Evolutionary conservation across 768 basidiomycete genomes (phyloP).

Genomic region (Pulveroboletus sp.): DNA sequence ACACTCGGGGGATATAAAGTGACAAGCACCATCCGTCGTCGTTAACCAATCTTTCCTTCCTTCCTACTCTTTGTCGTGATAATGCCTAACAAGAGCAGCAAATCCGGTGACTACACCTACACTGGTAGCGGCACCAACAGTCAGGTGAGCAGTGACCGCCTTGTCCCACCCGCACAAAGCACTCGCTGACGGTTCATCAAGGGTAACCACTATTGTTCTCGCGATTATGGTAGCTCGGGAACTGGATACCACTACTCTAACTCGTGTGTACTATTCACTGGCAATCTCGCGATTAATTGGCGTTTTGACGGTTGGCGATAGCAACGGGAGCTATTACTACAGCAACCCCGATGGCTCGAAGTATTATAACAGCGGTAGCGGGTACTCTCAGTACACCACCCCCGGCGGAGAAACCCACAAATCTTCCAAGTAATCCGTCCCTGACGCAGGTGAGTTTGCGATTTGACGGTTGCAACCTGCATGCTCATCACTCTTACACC

Average conservation of each 20-base stretch:
- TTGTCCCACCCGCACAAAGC: background rate
- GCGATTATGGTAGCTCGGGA: conserved; percentile 41
- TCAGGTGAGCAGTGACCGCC: conserved; percentile 36
- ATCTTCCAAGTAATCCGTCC: conserved; percentile 26
- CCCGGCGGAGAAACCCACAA: conserved; percentile 35
- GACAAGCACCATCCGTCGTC: rapidly evolving
- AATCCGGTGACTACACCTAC: conserved; percentile 35
- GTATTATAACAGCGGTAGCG: conserved; percentile 52
- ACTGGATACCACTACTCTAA: conserved; percentile 63
- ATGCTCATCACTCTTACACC: background rate
- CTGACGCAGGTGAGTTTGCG: background rate
- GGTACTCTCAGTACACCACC: conserved; percentile 48
- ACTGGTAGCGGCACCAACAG: conserved; percentile 50
- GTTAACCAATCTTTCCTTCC: background rate
- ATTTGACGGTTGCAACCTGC: background rate
- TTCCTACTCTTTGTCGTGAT: background rate
- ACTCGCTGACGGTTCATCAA: conserved; percentile 16
- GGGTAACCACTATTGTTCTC: conserved; percentile 62
- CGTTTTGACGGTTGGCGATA: conserved; percentile 12
- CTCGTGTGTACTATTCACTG: conserved; percentile 35
- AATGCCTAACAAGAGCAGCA: conserved; percentile 17
- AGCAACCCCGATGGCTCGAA: conserved; percentile 55
- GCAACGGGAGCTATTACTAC: conserved; percentile 62
- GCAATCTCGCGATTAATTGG: background rate
- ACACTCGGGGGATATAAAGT: conserved; percentile 11